Base-by-base conservation (phyloP, 2,329 filamentous ascomycete species). In the Hymenoscyphus occultus region DNA sequence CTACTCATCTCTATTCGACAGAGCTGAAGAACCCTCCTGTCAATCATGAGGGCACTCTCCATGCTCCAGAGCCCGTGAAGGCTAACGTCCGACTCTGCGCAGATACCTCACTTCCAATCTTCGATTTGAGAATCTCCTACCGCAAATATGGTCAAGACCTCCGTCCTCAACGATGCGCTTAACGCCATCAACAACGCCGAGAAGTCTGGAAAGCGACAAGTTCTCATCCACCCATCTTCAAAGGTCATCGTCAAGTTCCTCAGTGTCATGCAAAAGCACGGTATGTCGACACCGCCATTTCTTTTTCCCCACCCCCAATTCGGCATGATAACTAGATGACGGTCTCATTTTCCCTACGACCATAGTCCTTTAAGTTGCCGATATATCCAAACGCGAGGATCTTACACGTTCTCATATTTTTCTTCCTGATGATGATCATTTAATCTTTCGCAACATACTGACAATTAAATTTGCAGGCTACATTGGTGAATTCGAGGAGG, bases 271-370 rank as follows among this genome's bases (percentile, higher is more conserved):
- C 95, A 99, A 86, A 92, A 91, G 83, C 95, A 99, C 86, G 95
- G 95, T 98, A 95, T 73, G 93, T 91, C 60, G 60, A 28, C 19
- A 54, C 48, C 19, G 35, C 35, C 63, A 59, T 10, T 14, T 56
- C 59, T 68, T 69, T 60, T 42, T 40, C 62, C 65, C 59, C 57
- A 39, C 14, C 58, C 48, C 67, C 65, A 69, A 72, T 89, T 95
- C 95, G 94, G 93, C 90, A 90, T 97, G 92, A 98, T 98, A 98
- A 98, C 95, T 99, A 97, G 94, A 92, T 90, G 89, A 92, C 87
- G 88, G 89, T 94, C 89, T 90, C 87, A 87, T 86, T 80, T 54
- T 78, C 84, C 81, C 85, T 82, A 97, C 93, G 91, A 90, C 89
- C 86, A 90, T 88, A 92, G 94, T 92, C 93, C 92, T 99, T 98